Base-by-base conservation (phyloP, 371 early-diverging fungal genomes). In the Umbelopsis sp. region DNA sequence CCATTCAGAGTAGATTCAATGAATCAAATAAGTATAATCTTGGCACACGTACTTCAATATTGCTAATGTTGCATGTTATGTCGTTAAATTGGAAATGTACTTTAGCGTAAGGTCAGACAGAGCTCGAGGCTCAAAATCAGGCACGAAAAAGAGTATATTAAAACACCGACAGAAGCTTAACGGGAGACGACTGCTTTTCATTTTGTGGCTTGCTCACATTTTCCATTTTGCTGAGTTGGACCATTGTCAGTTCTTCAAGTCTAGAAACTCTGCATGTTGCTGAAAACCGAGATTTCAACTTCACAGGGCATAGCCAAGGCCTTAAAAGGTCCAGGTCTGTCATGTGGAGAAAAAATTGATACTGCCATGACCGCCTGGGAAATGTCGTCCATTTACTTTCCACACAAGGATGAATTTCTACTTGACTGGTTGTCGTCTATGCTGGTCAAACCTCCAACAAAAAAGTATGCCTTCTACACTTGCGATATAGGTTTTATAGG, bases 391-490 rank as follows among this genome's bases (percentile, higher is more conserved):
- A 63, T 83, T 6, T 81, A 80, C 52, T 83, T 83, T 24, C 83
- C 83, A 29, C 79, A 78, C 68, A 83, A 83, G 41, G 80, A 79
- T 63, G 80, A 80, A 63, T 83, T 83, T 65, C 70, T 83, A 12
- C 70, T 83, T 25, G 78, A 79, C 32, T 83, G 83, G 83, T 69
- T 83, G 63, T 75, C 78, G 70, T 68, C 72, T 38, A 74, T 76
- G 9, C 73, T 83, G 41, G 70, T 72, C 20, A 80, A 76, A 66
- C 72, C 80, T 2, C 80, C 78, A 52, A 62, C 73, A 51, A 83
- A 83, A 71, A 76, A 77, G 83, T 83, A 77, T 73, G 67, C 20
- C 11, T n/a, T 25, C 25, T 25, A 24, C 24, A 51, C 50, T 37
- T 12, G 35, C 4, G 5, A 48, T 29, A n/a, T 48, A 4, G 11